Evolutionary conservation across 805 yeast genomes (phyloP), one percentile per base, ranked within the genome.

Genomic region (Clavispora vitiphila): DNA sequence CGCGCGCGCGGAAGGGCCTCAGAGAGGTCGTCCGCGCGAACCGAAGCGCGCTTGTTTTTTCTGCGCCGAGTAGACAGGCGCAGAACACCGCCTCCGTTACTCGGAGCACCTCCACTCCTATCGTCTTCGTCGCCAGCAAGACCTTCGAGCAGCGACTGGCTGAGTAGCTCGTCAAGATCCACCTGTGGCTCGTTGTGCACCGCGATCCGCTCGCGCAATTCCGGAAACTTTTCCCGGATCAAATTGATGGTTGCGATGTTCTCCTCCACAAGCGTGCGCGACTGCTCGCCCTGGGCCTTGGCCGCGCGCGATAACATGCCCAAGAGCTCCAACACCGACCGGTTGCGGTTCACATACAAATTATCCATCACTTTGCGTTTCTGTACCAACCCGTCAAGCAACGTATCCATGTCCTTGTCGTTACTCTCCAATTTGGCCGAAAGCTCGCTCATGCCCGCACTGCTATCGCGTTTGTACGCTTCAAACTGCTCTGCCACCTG

Each of bases 291-390:
- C 47, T 77, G 80, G 15, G 62, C 51, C 40, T 67, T 71, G 3
- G 80, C 63, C 2, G 69, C 67, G 19, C 57, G 57, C 1, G 75
- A 74, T 43, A 81, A 58, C 23, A 62, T 57, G 4, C 71, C 55
- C 40, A 81, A 57, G 10, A 72, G 65, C 8, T 70, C 71, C 30
- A 66, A 57, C 3, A 77, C 60, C 5, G 66, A 56, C 29, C 64
- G 65, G 52, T 77, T 76, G 55, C 73, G 74, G 48, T 66, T 69
- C 26, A 64, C 61, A 47, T 76, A 77, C 42, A 74, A 62, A 32
- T 60, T 61, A 46, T 79, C 83, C 57, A 80, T 57, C 29, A 74
- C 67, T 39, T 64, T 66, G 8, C 78, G 63, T 49, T 73, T 74
- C 45, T 68, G 66, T 9, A 70, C 60, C 43, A 78, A 57, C 14